Conservation (phyloP, 768 basidiomycete genomes). For the Hebeloma cylindrosporum region DNA sequence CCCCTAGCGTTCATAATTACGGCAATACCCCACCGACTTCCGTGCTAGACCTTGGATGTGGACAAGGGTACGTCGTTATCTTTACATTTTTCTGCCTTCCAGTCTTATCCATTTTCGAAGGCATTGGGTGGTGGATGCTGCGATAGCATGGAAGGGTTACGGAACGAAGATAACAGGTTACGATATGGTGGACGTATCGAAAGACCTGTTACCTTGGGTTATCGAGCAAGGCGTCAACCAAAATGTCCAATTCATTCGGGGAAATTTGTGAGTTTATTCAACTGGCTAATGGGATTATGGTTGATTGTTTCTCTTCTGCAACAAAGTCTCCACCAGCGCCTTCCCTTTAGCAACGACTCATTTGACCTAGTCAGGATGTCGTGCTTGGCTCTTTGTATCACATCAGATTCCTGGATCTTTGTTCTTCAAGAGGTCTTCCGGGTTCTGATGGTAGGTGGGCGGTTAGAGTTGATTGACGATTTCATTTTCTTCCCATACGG, state of each 20-base stretch:
- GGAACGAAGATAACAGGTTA: constrained; percentile 57
- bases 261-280: constrained; percentile 59
- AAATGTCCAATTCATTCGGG: constrained; percentile 53
- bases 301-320: neutral
- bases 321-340: constrained; percentile 55
- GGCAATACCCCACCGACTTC: constrained; percentile 44
- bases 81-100: neutral
- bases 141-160: constrained; percentile 55
- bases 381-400: constrained; percentile 58
- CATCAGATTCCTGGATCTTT: constrained; percentile 55
- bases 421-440: constrained; percentile 62
- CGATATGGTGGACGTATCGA: constrained; percentile 52
- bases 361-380: constrained; percentile 77
- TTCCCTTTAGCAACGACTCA: constrained; percentile 58
- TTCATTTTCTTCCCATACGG: constrained; percentile 60
- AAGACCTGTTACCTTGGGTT: constrained; percentile 35
- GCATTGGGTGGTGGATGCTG: constrained; percentile 65
- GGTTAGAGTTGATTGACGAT: constrained; percentile 73
- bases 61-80: constrained; percentile 47
- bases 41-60: constrained; percentile 76
- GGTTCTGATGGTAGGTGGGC: constrained; percentile 59
- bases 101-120: constrained; percentile 13
- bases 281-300: neutral
- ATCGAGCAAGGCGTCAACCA: constrained; percentile 31
- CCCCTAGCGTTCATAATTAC: constrained; percentile 60